These are phyloP conservation scores for Stropharia rugosoannulata DNA, from an alignment of 768 basidiomycete species.

Conservation along the genomic window DNA sequence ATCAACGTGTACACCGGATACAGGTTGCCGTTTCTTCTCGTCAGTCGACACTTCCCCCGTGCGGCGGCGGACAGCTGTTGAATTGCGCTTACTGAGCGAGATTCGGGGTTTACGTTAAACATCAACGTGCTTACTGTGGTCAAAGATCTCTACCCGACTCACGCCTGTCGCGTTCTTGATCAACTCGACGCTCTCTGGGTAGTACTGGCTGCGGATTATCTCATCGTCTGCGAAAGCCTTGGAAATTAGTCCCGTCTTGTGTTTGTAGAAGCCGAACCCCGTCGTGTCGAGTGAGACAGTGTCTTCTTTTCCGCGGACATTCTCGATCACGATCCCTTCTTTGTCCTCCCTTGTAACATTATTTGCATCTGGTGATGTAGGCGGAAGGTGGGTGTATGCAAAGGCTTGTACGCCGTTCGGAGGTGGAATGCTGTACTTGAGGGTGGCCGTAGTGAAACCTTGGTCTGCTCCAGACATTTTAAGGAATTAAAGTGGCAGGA, in stretches of 20 bases:
- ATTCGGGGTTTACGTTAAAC: too few relatives aligned
- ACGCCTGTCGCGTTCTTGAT: conserved; percentile 61
- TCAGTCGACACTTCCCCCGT: conserved; percentile 34
- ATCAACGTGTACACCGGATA: conserved; percentile 47
- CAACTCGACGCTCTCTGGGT: conserved; percentile 55
- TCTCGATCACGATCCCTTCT: conserved; percentile 33
- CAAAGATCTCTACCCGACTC: conserved; percentile 55
- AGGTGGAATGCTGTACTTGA: too few relatives aligned
- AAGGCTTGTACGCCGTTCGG: too few relatives aligned
- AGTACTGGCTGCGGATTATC: conserved; percentile 52
- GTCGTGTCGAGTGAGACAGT: conserved; percentile 42
- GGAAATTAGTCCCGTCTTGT: conserved; percentile 38
- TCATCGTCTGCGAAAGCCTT: conserved; percentile 42
- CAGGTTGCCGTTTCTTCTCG: conserved; percentile 40
- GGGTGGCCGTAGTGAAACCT: too few relatives aligned
- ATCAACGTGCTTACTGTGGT: conserved; percentile 47
- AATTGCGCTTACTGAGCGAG: too few relatives aligned
- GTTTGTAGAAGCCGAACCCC: conserved; percentile 44
- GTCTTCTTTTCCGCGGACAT: conserved; percentile 49
- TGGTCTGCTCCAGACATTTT: too few relatives aligned
- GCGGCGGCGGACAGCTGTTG: conserved; percentile 43
- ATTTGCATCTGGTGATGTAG: too few relatives aligned
- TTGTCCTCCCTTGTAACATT: too few relatives aligned
- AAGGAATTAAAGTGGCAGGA: too few relatives aligned
- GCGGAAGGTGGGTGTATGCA: too few relatives aligned